These are phyloP conservation scores for Heliosperma pusillum DNA, from an alignment of 148 eudicot genomes.

Conservation along the genomic window DNA sequence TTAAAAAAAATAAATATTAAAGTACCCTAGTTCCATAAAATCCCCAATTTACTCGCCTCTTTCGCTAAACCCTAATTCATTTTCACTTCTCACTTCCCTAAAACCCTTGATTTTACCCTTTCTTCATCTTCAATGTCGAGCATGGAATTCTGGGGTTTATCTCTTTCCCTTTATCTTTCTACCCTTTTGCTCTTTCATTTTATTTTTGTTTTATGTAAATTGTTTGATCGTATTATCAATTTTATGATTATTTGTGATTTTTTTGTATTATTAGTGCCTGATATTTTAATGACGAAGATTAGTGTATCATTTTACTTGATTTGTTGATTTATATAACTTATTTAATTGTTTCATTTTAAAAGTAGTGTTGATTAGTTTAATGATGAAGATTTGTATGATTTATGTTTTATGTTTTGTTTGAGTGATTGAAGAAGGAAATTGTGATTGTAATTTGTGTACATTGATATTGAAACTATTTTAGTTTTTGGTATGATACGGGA, in stretches of 20 bases:
- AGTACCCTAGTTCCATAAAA: no score
- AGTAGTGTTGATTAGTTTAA: background rate
- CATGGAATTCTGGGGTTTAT: constrained; percentile 62
- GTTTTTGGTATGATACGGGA: no score
- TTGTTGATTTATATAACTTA: no score
- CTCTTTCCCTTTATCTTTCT: no score
- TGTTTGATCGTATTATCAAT: background rate
- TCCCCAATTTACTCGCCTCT: constrained; percentile 2
- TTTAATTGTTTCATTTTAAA: background rate
- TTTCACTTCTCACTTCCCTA: background rate
- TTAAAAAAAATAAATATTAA: no score
- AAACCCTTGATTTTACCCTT: constrained; percentile 3
- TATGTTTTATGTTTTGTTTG: background rate
- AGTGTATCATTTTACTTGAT: no score
- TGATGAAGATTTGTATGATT: background rate
- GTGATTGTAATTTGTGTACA: no score
- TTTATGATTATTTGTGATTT: background rate
- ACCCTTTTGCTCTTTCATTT: background rate
- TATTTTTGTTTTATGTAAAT: background rate
- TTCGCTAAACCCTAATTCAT: constrained; percentile 11
- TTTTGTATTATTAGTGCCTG: no score
- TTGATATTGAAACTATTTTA: no score
- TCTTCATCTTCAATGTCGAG: constrained; percentile 10
- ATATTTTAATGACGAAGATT: no score
- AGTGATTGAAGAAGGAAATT: background rate